Evolutionary conservation across 2,329 filamentous ascomycete species (phyloP), one percentile per base, ranked within the genome.

Genomic region (Didymella keratinophila): DNA sequence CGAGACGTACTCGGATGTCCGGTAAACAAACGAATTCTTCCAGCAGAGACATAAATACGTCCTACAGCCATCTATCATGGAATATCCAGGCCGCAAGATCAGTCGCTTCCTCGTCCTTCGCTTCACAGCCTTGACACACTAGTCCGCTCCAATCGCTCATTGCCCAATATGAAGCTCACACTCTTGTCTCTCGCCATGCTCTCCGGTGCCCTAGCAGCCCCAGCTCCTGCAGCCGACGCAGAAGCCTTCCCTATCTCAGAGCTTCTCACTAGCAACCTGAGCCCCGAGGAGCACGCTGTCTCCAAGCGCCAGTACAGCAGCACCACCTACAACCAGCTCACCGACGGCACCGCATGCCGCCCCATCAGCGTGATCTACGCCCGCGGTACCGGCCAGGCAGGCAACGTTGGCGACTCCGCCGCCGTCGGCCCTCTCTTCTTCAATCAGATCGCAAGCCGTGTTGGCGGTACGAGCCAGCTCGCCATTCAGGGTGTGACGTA

Each of bases 401-500:
- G 82, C 52, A 85, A 83, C 62, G 79, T 86, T 10, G 83, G 83
- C 21, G 68, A 65, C 44, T 54, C 78, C 10, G 76, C 78, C 6
- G 82, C 83, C 1, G 67, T 62, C n/a, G 66, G 66, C 0, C 83
- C 83, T 2, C 75, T 79, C 1, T 80, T 85, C 68, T 82, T 83
- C 69, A 73, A 79, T 39, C 76, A 78, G 6, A 70, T 86, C 1
- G 74, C 73, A 8, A 55, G 67, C 18, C 62, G 69, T 18, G 69
- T 84, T 32, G 81, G 79, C 23, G 73, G 66, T n/a, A 64, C 71
- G 8, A 73, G 70, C 45, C 77, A 78, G 48, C 70, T 84, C 14
- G 79, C 79, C 2, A 77, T 84, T 16, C 83, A 86, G 71, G 84
- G 83, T 46, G 81, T 85, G n/a, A 76, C 80, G 28, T 86, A 86